Evolutionary conservation across 2,329 filamentous ascomycete species (phyloP).

Genomic region (Fusarium sp.): DNA sequence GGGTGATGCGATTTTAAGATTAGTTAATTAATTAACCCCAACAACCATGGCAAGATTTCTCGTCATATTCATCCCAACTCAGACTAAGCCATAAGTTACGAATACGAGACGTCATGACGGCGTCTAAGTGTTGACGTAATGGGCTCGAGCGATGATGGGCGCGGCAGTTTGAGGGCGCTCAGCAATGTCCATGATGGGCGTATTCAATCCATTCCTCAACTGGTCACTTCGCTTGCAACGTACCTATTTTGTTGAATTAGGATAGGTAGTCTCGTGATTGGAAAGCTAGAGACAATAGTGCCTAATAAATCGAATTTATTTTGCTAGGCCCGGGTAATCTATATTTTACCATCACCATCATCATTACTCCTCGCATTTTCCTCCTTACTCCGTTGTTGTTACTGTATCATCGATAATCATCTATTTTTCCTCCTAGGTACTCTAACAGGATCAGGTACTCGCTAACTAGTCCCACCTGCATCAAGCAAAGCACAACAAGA

Average conservation of each 20-base stretch:
- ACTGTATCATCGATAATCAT: constrained; percentile 3
- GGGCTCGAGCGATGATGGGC: constrained; percentile 23
- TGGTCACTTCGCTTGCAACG: neutral
- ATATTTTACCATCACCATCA: neutral
- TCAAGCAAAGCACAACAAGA: neutral
- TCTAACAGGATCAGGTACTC: neutral
- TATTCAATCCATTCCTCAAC: constrained; percentile 12
- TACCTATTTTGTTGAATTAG: constrained; percentile 4
- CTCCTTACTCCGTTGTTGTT: constrained; percentile 2
- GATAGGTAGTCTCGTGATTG: constrained; percentile 30
- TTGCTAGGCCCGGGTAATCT: neutral
- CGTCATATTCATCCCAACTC: neutral
- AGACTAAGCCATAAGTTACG: neutral
- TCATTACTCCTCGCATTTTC: neutral
- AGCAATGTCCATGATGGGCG: constrained; percentile 31
- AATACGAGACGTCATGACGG: constrained; percentile 27
- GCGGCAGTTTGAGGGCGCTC: constrained; percentile 11
- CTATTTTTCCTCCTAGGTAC: constrained; percentile 13
- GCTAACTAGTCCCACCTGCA: constrained; percentile 1
- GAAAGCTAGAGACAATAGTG: neutral
- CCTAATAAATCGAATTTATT: neutral
- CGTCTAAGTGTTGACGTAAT: constrained; percentile 39
- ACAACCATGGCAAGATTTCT: neutral
- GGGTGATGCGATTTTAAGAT: constrained; percentile 33
- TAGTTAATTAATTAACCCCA: constrained; percentile 7